A percentile compares a stretch with the other conserved stretches of the same genome.
phyloP scores from a whole-genome alignment of 495 filamentous ascomycete genomes.

The Articulospora tetracladia region DNA sequence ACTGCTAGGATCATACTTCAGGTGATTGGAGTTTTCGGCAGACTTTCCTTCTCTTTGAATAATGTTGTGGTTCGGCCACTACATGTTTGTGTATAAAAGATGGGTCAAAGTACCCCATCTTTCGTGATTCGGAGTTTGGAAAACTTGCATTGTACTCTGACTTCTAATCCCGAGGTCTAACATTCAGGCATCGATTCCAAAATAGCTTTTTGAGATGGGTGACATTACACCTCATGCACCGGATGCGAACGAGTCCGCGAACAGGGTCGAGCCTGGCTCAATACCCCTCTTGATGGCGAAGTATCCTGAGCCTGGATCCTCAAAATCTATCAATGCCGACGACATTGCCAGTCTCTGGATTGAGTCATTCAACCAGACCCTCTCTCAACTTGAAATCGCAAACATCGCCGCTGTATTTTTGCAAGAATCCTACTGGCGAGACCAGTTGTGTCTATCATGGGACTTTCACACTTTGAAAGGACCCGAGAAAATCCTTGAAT shows the following conservation, averaged over 20 bases:
- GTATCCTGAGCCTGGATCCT: constrained; percentile 33
- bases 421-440: constrained; percentile 53
- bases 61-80: too few relatives aligned
- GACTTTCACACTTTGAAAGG: constrained; percentile 49
- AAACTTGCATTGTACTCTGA: too few relatives aligned
- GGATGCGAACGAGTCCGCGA: constrained; percentile 37
- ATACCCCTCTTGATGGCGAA: constrained; percentile 41
- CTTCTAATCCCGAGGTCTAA: too few relatives aligned
- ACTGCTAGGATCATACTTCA: too few relatives aligned
- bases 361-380: constrained; percentile 42
- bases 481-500: constrained; percentile 37
- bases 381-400: constrained; percentile 34
- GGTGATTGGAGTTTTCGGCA: too few relatives aligned
- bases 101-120: too few relatives aligned
- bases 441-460: constrained; percentile 52
- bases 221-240: constrained; percentile 10
- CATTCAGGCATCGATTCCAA: too few relatives aligned
- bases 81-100: too few relatives aligned
- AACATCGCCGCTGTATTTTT: constrained; percentile 45
- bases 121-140: too few relatives aligned
- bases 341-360: constrained; percentile 41
- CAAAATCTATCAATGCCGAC: constrained; percentile 39
- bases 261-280: constrained; percentile 58
- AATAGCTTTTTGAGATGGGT: constrained; percentile 7
- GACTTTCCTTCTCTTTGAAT: too few relatives aligned